phyloP scores from a whole-genome alignment of 148 eudicot genomes.

The Vaccinium macrocarpon region DNA sequence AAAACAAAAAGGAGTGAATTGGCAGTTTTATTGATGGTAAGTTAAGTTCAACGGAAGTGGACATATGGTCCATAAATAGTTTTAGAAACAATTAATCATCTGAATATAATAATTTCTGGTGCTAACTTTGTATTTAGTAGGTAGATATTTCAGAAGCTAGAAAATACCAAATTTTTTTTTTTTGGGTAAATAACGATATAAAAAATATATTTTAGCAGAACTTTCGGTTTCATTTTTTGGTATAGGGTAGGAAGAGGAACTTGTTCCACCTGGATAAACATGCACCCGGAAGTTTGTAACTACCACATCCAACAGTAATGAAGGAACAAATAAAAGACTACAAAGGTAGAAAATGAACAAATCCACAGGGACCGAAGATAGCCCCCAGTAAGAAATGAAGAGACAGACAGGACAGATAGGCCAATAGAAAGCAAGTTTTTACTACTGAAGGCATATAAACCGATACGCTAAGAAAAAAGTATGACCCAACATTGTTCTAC shows the following conservation, averaged over 20 bases:
- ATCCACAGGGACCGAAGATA: background rate
- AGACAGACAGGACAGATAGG: background rate
- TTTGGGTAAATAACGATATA: too few relatives aligned
- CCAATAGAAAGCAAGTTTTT: background rate
- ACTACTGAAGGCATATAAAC: too few relatives aligned
- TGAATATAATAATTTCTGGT: background rate
- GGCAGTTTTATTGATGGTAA: background rate
- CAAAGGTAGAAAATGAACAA: background rate
- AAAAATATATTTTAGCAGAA: background rate
- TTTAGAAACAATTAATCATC: background rate
- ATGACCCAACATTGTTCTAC: background rate
- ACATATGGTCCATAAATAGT: background rate
- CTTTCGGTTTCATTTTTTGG: background rate
- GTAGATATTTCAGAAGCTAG: background rate
- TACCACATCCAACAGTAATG: background rate
- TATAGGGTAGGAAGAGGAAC: background rate
- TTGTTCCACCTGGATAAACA: background rate
- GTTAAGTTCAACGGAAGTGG: background rate
- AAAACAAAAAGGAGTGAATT: slow-evolving; percentile 9
- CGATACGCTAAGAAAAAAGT: too few relatives aligned
- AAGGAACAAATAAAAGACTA: background rate
- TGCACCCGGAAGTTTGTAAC: background rate
- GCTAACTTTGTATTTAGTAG: background rate
- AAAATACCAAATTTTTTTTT: background rate
- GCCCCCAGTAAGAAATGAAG: background rate